Conservation (phyloP, 768 basidiomycete genomes). For the Boletus speciosus region DNA sequence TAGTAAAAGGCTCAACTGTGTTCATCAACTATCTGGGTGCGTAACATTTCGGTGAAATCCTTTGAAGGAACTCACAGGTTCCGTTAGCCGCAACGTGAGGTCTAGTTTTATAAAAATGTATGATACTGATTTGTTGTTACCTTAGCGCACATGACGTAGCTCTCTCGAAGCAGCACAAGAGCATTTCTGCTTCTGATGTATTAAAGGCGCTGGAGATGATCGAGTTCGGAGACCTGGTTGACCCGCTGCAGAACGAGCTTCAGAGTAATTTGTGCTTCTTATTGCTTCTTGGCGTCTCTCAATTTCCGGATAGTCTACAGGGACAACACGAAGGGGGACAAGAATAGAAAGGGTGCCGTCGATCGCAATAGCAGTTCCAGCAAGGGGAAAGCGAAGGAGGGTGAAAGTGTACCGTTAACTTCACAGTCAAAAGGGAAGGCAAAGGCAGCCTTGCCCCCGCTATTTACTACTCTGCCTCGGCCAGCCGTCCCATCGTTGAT, state of each 20-base stretch:
- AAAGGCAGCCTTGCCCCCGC: conserved; percentile 24
- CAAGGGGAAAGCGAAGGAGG: conserved; percentile 33
- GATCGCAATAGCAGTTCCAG: conserved; percentile 24
- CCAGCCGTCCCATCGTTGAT: conserved; percentile 27
- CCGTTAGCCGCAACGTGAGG: conserved; percentile 45
- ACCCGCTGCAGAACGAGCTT: conserved; percentile 61
- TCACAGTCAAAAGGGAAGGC: conserved; percentile 32
- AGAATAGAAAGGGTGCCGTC: conserved; percentile 35
- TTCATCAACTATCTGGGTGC: conserved; percentile 92
- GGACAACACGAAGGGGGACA: conserved; percentile 59
- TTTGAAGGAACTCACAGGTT: not conserved
- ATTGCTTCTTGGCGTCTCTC: not conserved
- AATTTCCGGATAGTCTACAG: conserved; percentile 52
- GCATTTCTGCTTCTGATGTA: conserved; percentile 86
- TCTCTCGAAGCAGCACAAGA: conserved; percentile 78
- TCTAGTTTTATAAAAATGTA: not conserved
- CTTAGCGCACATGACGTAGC: conserved; percentile 86
- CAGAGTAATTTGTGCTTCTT: conserved; percentile 37
- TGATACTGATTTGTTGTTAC: conserved; percentile 3
- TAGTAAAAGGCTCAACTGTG: conserved; percentile 87
- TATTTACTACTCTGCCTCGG: conserved; percentile 30
- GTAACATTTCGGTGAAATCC: conserved; percentile 16
- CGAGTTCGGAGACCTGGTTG: conserved; percentile 70
- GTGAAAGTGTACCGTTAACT: conserved; percentile 30
- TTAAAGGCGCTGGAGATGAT: conserved; percentile 80